Conservation (phyloP, 768 basidiomycete genomes). For the Ramaria sp. region DNA sequence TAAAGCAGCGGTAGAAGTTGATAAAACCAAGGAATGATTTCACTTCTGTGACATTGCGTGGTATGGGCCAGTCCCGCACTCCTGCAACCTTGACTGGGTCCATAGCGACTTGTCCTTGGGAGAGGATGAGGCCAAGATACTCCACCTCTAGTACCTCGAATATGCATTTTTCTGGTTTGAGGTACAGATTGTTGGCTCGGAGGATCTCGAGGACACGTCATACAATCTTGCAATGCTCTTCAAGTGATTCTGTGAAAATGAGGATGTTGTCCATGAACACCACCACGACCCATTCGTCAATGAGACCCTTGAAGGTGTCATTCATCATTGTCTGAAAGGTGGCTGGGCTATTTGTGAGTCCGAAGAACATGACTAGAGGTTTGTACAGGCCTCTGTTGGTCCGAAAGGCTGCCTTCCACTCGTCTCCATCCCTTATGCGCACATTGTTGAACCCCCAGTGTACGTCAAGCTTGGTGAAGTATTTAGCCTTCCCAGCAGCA, state of each 20-base stretch:
- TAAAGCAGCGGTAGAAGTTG: constrained; percentile 25
- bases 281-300: neutral
- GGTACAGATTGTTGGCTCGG: no score
- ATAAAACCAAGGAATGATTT: constrained; percentile 32
- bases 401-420: constrained; percentile 32
- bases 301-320: constrained; percentile 2
- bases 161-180: no score
- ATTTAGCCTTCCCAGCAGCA: constrained; percentile 6
- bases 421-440: constrained; percentile 28
- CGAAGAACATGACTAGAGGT: constrained; percentile 30
- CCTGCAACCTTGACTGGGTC: no score
- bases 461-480: constrained; percentile 23
- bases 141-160: no score
- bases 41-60: constrained; percentile 22
- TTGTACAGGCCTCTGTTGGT: constrained; percentile 29
- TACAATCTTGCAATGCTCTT: no score
- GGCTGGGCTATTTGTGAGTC: constrained; percentile 25
- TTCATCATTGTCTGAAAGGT: constrained; percentile 28
- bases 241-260: no score
- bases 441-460: constrained; percentile 24
- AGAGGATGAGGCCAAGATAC: no score
- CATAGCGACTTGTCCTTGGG: no score
- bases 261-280: constrained; percentile 2
- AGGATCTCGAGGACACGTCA: no score
- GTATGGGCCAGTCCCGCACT: constrained; percentile 18